A percentile compares a stretch with the other conserved stretches of the same genome.
These are phyloP conservation scores for Psidium guajava DNA, from an alignment of 345 rosid species.

Conservation along the genomic window DNA sequence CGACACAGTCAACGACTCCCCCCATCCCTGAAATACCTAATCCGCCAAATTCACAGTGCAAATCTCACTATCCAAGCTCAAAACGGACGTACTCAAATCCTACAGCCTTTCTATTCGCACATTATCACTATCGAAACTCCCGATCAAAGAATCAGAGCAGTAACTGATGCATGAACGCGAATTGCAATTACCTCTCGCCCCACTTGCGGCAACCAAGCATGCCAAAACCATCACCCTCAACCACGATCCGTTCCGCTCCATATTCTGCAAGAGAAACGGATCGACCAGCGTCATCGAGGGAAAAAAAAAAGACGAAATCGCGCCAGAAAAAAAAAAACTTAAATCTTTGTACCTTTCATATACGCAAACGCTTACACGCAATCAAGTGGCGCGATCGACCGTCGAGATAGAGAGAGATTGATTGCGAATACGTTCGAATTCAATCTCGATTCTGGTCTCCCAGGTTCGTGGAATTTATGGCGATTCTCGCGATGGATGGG, in stretches of 20 bases:
- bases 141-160: not conserved
- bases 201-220: not conserved
- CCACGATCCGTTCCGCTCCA: not conserved
- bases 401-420: not conserved
- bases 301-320: constrained; percentile 3
- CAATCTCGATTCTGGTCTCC: not conserved
- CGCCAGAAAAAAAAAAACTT: not conserved
- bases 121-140: not conserved
- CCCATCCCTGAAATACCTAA: not conserved
- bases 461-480: not conserved
- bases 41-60: not conserved
- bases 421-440: not conserved
- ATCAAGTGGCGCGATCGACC: not conserved
- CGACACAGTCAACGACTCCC: not conserved
- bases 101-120: not conserved
- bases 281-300: not conserved
- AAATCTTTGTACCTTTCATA: not conserved
- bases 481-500: too few species aligned
- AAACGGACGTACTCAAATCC: not conserved
- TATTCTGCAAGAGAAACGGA: not conserved
- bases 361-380: not conserved
- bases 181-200: not conserved
- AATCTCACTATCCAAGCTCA: not conserved
- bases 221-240: constrained; percentile 1
- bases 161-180: not conserved